Base-by-base conservation (phyloP, 768 basidiomycete species). In the Hysterangium stoloniferum region DNA sequence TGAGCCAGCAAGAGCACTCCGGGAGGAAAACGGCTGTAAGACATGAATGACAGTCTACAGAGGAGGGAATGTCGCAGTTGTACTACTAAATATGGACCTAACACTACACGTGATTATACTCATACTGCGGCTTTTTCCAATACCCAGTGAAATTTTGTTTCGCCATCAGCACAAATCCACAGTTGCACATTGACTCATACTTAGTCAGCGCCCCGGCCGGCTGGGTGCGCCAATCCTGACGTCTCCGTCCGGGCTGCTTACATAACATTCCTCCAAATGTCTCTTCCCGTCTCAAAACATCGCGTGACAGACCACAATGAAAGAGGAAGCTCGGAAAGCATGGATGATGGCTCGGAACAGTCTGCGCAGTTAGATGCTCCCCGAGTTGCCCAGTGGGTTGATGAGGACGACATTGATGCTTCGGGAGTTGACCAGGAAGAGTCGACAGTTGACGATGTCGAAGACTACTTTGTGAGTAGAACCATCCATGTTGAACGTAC, bases 301-400 rank as follows among this genome's bases (percentile, higher is more conserved):
- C 13, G 22, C 25, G 11, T 28, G 36, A 52, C 46, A n/a, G 38
- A 47, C 7, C 54, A 55, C 12, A 43, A 52, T 11, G 59, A 58
- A 4, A 45, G 45, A 20, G 3, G 24, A 42, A 41, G 3, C 19
- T 22, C 15, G 22, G 5, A 11, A 13, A 6, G 15, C 28, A 42
- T 15, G 8, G 27, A 45, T 32, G 27, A 28, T 9, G 29, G 22
- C 4, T 41, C 40, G 22, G 58, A 57, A 11, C 47, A 54, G 25
- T 60, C 58, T n/a, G 51, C 52, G 4, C 71, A 74, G 50, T 61
- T 65, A 4, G 80, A 83, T 59, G 69, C 68, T 1, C 78, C 80
- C 6, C 70, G 81, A n/a, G 67, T 81, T 24, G 75, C 72, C 12
- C 79, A 78, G 57, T 85, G 80, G 79, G 67, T 75, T 4, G 79